Evolutionary conservation across 345 rosid genomes (phyloP).

Genomic region (Brassica incana): DNA sequence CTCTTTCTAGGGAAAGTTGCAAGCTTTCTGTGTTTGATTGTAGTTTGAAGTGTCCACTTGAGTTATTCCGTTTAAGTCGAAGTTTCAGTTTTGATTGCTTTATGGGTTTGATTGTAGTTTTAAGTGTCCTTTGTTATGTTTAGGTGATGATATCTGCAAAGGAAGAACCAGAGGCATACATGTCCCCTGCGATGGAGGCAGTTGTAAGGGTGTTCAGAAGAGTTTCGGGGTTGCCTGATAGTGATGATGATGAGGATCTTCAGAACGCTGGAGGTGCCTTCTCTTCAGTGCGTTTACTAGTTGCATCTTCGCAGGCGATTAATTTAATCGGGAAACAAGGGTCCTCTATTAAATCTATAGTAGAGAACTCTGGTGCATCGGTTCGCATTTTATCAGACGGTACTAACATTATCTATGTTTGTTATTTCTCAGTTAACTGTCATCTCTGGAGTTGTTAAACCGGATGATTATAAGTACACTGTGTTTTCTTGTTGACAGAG

Average conservation of each 20-base stretch:
- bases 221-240: slow-evolving; percentile 49
- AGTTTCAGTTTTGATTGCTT: neutral
- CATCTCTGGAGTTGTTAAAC: neutral
- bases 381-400: slow-evolving; percentile 80
- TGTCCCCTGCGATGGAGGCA: slow-evolving; percentile 69
- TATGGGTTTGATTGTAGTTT: neutral
- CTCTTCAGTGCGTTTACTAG: slow-evolving; percentile 69
- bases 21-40: neutral
- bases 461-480: neutral
- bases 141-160: slow-evolving; percentile 67
- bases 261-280: slow-evolving; percentile 46
- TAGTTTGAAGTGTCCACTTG: neutral
- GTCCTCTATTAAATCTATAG: slow-evolving; percentile 74
- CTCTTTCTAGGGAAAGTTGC: neutral
- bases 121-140: neutral
- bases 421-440: neutral
- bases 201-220: slow-evolving; percentile 57
- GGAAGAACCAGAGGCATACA: slow-evolving; percentile 58
- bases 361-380: slow-evolving; percentile 73
- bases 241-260: slow-evolving; percentile 37
- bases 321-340: slow-evolving; percentile 94
- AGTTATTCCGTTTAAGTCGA: neutral
- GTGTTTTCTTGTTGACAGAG: slow-evolving; percentile 44
- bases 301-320: slow-evolving; percentile 83
- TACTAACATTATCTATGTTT: neutral